Evolutionary conservation across 2,329 filamentous ascomycete genomes (phyloP), one percentile per base, ranked within the genome.

Genomic region (Pyrenochaeta sp.): DNA sequence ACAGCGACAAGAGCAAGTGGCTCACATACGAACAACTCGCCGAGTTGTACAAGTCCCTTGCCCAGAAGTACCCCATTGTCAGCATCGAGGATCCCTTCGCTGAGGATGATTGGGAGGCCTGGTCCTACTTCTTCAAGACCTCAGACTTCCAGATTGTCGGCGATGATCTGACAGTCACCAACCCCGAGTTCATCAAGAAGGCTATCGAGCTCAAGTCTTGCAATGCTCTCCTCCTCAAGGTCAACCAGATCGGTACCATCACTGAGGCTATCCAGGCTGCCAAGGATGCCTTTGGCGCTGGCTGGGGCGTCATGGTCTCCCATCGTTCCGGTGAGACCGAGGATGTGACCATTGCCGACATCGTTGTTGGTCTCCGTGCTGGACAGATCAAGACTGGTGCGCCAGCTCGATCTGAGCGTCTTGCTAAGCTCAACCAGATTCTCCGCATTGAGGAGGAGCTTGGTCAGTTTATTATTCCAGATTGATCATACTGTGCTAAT

Each of bases 121-220:
- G 94, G 94, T 96, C 90, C 86, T 96, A 97, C 87, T 99, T 97
- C 88, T 96, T 88, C 88, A 96, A 96, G 89, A 94, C 90, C 68
- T 91, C 90, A 72, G 87, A 96, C 78, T 92, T 95, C 83, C 94
- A 99, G 84, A 91, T 99, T 73, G 94, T 99, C 62, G 94, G 87
- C 81, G 94, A 99, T 73, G 94, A 99, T 74, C 79, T 99, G 84
- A 97, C 94, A 61, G 94, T 99, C 77, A 99, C 94, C 78, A 99
- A 99, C 87, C 94, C 94, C 55, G 80, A 89, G 68, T 93, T 94
- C 77, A 99, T 99, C 85, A 96, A 97, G 90, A 96, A 95, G 85
- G 94, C 94, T 70, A 96, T 97, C 65, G 92, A 97, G 77, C 88
- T 94, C 72, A 99, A 99, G 89, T 90, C 94, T 68, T 94, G 92